These are phyloP conservation scores for Colletotrichum navitas DNA, from an alignment of 2,329 filamentous ascomycete species.

Conservation along the genomic window DNA sequence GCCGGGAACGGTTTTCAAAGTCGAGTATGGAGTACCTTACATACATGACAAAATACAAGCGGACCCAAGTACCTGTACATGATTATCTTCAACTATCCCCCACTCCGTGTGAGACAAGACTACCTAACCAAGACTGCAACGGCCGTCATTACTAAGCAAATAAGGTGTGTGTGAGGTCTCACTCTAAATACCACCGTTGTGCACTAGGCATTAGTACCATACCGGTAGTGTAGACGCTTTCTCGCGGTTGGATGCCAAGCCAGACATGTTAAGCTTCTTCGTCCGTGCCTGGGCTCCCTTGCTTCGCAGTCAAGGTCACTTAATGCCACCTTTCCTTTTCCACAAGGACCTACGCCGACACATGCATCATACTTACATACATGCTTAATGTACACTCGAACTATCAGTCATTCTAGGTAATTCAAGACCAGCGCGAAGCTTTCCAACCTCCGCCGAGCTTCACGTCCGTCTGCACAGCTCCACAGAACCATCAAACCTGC, in stretches of 20 bases:
- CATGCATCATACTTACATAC: neutral
- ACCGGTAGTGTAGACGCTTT: neutral
- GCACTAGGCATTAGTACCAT: too few species aligned
- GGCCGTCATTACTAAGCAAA: neutral
- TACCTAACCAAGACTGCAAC: neutral
- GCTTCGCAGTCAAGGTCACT: neutral
- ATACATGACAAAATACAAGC: too few species aligned
- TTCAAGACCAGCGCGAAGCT: neutral
- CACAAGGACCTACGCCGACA: neutral
- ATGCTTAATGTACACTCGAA: neutral
- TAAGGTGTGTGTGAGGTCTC: neutral
- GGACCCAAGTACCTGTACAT: too few species aligned
- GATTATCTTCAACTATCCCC: too few species aligned
- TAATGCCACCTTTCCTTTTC: conserved; percentile 8
- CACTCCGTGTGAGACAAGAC: neutral
- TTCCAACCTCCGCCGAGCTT: neutral
- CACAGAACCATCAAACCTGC: conserved; percentile 29
- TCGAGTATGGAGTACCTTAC: too few species aligned
- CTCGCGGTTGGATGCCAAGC: conserved; percentile 29
- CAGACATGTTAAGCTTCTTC: conserved; percentile 12
- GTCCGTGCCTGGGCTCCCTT: neutral
- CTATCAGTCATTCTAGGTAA: neutral
- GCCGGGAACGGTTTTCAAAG: too few species aligned
- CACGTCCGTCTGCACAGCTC: conserved; percentile 25
- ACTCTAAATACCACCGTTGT: neutral